A percentile compares a stretch with the other conserved stretches of the same genome.
These are phyloP conservation scores for Mitragyna speciosa DNA, from an alignment of 257 asterid species.

Conservation along the genomic window DNA sequence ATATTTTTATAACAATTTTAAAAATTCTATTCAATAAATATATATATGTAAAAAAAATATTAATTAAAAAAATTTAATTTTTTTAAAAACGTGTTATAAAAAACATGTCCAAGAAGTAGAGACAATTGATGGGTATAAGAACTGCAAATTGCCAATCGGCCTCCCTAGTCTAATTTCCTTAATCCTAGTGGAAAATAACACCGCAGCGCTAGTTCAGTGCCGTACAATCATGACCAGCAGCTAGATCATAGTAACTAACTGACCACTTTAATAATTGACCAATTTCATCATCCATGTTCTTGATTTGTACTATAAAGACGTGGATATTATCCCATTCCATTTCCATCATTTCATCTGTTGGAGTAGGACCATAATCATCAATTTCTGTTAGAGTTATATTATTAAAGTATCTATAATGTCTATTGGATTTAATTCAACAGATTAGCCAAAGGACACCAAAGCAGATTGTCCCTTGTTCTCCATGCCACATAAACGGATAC, in stretches of 20 bases:
- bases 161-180: not conserved
- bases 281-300: conserved; percentile 5
- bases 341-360: conserved; percentile 8
- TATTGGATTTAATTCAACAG: not conserved
- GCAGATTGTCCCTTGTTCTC: not conserved
- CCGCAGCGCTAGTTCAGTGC: not conserved
- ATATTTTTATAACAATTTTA: no score
- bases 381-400: not conserved
- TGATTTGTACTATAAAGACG: not conserved
- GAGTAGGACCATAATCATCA: conserved; percentile 7
- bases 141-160: not conserved
- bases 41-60: no score
- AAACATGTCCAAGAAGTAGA: no score
- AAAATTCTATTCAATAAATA: no score
- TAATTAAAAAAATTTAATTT: no score
- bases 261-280: conserved; percentile 15
- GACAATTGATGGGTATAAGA: not conserved
- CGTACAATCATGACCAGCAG: conserved; percentile 15
- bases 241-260: not conserved
- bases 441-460: not conserved
- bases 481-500: not conserved
- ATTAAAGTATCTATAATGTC: not conserved
- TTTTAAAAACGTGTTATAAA: no score
- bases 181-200: not conserved
- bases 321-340: not conserved